A percentile compares a stretch with the other conserved stretches of the same genome.
These are phyloP conservation scores for Cercospora zeina DNA, from an alignment of 2,329 filamentous ascomycete genomes.

Conservation along the genomic window DNA sequence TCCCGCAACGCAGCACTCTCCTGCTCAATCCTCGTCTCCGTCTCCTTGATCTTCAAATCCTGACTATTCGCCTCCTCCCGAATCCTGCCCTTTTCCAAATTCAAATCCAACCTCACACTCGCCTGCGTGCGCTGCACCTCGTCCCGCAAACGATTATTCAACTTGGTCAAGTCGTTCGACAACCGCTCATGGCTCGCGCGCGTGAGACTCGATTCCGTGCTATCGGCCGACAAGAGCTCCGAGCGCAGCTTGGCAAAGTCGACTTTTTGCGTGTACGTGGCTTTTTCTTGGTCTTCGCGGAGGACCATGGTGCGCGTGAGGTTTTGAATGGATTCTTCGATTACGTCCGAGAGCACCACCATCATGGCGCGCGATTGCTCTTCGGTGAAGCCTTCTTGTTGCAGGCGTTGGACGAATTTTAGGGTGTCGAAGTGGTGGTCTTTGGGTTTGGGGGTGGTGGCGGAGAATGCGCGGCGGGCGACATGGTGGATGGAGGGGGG, in stretches of 20 bases:
- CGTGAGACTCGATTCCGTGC: conserved; percentile 84
- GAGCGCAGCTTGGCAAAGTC: conserved; percentile 97
- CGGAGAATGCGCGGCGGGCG: conserved; percentile 59
- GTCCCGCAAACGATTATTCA: conserved; percentile 84
- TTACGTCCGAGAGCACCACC: conserved; percentile 93
- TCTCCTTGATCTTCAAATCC: conserved; percentile 98
- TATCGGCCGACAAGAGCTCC: conserved; percentile 88
- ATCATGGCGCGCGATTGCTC: conserved; percentile 97
- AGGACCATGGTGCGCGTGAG: conserved; percentile 97
- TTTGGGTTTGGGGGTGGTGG: conserved; percentile 60
- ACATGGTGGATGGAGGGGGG: conserved; percentile 15
- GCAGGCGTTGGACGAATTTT: conserved; percentile 89
- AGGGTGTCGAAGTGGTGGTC: conserved; percentile 98
- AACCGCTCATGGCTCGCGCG: conserved; percentile 87
- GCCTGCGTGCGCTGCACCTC: conserved; percentile 94
- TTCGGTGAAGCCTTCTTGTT: conserved; percentile 91
- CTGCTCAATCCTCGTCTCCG: conserved; percentile 96
- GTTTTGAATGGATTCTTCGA: conserved; percentile 97
- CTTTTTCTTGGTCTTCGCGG: conserved; percentile 84
- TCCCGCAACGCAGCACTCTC: conserved; percentile 88
- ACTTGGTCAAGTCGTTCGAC: conserved; percentile 90
- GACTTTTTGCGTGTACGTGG: conserved; percentile 80
- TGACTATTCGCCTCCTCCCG: conserved; percentile 94
- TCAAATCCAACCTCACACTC: conserved; percentile 86
- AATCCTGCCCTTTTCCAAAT: conserved; percentile 94